phyloP scores from a whole-genome alignment of 208 protist species.

The Porcisia hertigi region DNA sequence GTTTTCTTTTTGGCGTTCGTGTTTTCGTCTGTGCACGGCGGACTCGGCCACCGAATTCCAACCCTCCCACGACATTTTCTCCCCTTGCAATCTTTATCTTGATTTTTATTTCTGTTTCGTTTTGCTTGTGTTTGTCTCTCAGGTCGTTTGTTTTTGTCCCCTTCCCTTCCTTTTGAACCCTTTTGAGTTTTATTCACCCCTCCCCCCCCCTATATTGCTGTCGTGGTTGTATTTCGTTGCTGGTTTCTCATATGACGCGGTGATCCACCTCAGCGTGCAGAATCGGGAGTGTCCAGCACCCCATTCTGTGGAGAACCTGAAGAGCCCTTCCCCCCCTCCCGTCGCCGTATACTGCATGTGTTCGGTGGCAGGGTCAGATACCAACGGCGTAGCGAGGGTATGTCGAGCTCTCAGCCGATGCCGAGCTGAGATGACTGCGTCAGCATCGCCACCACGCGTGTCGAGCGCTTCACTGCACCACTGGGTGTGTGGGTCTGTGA shows the following conservation, averaged over 20 bases:
- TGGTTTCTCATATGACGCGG: no score
- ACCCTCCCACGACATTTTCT: not conserved
- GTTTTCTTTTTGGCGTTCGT: not conserved
- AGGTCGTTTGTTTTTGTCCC: not conserved
- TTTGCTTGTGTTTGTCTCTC: not conserved
- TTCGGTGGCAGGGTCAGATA: no score
- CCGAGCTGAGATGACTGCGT: no score
- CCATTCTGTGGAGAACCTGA: no score
- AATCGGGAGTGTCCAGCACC: no score
- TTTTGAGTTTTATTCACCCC: not conserved
- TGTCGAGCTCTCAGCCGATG: no score
- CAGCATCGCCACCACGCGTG: not conserved
- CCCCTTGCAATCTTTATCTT: not conserved
- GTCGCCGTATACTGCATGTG: not conserved
- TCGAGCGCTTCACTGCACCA: not conserved
- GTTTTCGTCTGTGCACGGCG: not conserved
- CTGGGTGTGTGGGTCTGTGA: not conserved
- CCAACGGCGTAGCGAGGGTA: no score
- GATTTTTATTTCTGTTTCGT: not conserved
- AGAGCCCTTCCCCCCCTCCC: not conserved
- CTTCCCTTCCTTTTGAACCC: not conserved
- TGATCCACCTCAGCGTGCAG: no score
- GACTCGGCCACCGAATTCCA: not conserved
- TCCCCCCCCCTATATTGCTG: not conserved
- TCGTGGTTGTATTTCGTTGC: not conserved